phyloP scores from a whole-genome alignment of 257 asterid genomes.

The Capsicum baccatum region DNA sequence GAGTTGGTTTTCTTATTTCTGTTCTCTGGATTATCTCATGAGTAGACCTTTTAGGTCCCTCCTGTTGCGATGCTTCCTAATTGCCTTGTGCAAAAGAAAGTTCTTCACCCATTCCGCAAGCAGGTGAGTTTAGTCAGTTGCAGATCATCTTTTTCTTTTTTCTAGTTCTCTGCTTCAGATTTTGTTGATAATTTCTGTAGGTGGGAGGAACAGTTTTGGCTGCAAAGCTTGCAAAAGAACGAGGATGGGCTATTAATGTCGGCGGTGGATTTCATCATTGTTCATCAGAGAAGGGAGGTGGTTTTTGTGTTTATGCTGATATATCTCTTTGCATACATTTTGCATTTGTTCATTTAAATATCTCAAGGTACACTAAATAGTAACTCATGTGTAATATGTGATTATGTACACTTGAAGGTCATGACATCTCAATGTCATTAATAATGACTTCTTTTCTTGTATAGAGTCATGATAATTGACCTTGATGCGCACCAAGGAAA shows the following conservation, averaged over 20 bases:
- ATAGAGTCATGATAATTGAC: constrained; percentile 95
- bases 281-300: constrained; percentile 88
- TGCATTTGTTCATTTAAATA: constrained; percentile 67
- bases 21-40: constrained; percentile 30
- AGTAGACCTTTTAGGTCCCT: constrained; percentile 63
- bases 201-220: constrained; percentile 97
- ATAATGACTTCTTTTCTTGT: constrained; percentile 19
- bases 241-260: constrained; percentile 96
- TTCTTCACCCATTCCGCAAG: constrained; percentile 84
- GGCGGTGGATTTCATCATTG: constrained; percentile 99
- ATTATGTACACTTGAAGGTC: constrained; percentile 19
- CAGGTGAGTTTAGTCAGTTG: constrained; percentile 55
- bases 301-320: constrained; percentile 94
- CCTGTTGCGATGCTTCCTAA: constrained; percentile 82
- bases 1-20: not conserved
- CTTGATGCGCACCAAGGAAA: constrained; percentile 99
- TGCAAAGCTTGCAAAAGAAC: constrained; percentile 93
- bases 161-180: constrained; percentile 2
- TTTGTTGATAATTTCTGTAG: constrained; percentile 43
- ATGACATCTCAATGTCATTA: not conserved
- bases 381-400: constrained; percentile 16
- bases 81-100: constrained; percentile 76
- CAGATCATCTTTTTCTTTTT: constrained; percentile 14
- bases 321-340: constrained; percentile 87
- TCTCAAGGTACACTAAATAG: constrained; percentile 64